Evolutionary conservation across 139 green algal genomes (phyloP).

Genomic region (Coelastrella sp.): DNA sequence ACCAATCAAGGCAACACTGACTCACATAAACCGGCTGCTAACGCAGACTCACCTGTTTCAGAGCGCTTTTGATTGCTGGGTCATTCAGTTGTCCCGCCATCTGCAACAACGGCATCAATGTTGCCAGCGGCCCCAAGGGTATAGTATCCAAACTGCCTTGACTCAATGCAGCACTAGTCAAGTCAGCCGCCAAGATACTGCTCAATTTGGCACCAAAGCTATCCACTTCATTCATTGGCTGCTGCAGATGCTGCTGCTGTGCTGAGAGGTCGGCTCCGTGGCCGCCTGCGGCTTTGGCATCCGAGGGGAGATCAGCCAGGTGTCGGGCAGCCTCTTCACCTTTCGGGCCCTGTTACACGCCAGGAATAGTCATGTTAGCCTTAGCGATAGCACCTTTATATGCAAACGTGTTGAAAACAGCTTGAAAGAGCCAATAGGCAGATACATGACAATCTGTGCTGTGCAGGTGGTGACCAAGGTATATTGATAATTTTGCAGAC

Average conservation of each 20-base stretch:
- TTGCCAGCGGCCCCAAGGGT: slow-evolving; percentile 64
- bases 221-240: slow-evolving; percentile 74
- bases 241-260: slow-evolving; percentile 2
- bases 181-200: slow-evolving; percentile 75
- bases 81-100: slow-evolving; percentile 70
- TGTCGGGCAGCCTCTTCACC: background rate
- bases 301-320: slow-evolving; percentile 7
- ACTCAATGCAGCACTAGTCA: slow-evolving; percentile 51
- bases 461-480: too few species aligned
- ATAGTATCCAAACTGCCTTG: slow-evolving; percentile 66
- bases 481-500: too few species aligned
- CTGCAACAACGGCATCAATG: slow-evolving; percentile 74
- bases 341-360: background rate
- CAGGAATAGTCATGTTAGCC: too few species aligned
- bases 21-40: too few species aligned
- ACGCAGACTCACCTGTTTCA: too few species aligned
- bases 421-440: too few species aligned
- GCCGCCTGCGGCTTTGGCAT: slow-evolving; percentile 10
- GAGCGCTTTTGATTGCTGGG: too few species aligned
- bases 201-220: slow-evolving; percentile 74
- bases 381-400: too few species aligned
- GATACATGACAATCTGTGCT: too few species aligned
- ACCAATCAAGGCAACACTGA: too few species aligned
- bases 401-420: too few species aligned
- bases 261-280: background rate